Evolutionary conservation across 495 filamentous ascomycete species (phyloP), one percentile per base, ranked within the genome.

Genomic region (Hypoxylon cercidicola): DNA sequence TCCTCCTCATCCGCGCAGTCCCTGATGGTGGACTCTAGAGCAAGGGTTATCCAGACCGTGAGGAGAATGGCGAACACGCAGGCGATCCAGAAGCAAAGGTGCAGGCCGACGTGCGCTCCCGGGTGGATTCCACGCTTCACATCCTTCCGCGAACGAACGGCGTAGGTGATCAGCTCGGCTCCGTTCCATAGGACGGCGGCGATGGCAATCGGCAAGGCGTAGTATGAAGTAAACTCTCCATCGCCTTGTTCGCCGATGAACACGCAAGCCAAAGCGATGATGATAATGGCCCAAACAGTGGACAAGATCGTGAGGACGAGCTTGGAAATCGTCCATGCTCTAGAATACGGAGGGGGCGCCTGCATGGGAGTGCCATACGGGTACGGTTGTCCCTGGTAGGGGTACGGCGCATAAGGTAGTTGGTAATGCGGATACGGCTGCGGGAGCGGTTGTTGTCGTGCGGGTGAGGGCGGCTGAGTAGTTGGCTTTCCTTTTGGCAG

Each of bases 81-180:
- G 23, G 53, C 75, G 21, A 79, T 55, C 58, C 70, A 77, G 16
- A 79, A 64, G 25, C 69, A 65, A 11, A 79, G 68, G 45, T 76
- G 74, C 21, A 77, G 52, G 15, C 69, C 75, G 0, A 79, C 77
- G 35, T 79, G 75, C 1, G 75, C 74, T 32, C 77, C 77, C 0
- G 77, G 71, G 53, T 74, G 71, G 32, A 77, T 72, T 15, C 70
- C 74, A 7, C 74, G 69, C 25, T 71, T 64, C 0, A 57, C 41
- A 15, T 68, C 30, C 10, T 69, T 68, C 21, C 62, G 60, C 19
- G 43, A 20, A 12, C 72, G 73, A 11, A 69, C 32, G 16, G 45
- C 66, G 9, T 68, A 68, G 4, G 60, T 72, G 34, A 81, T 62
- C 12, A 78, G 47, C 43, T 82, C 79, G 39, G 73, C 53, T 8